phyloP scores from a whole-genome alignment of 352 stramenopile genomes.

The Phytophthora hybrid region DNA sequence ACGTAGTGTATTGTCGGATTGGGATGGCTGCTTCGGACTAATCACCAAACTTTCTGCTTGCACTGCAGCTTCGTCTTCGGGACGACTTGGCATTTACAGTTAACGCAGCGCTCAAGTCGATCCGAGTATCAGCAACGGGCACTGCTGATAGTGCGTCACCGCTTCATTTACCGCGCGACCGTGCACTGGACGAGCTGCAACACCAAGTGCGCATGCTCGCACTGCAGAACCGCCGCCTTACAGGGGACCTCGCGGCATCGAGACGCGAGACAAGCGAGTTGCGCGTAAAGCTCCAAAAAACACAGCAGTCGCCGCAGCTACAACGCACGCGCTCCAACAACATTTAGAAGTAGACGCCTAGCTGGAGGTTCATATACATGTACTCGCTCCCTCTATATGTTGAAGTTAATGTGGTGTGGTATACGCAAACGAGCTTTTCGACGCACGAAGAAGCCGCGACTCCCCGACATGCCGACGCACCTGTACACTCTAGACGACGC shows the following conservation, averaged over 20 bases:
- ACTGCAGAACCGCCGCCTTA: conserved; percentile 70
- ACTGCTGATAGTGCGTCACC: background rate
- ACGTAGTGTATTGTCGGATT: background rate
- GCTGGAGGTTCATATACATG: conserved; percentile 2
- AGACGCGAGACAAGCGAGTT: conserved; percentile 65
- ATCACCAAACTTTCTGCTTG: background rate
- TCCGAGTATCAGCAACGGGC: conserved; percentile 44
- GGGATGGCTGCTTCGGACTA: background rate
- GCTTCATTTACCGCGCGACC: conserved; percentile 32
- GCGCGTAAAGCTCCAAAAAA: conserved; percentile 58
- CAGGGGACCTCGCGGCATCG: conserved; percentile 55
- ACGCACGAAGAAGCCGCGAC: conserved; percentile 5
- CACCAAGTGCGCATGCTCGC: conserved; percentile 70
- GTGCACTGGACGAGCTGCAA: conserved; percentile 57
- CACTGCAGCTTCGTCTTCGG: conserved; percentile 65
- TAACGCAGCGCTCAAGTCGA: conserved; percentile 82
- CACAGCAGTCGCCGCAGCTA: conserved; percentile 49
- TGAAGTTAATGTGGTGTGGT: conserved; percentile 39
- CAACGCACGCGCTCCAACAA: conserved; percentile 50
- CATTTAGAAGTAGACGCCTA: conserved; percentile 21
- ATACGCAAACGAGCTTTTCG: conserved; percentile 8
- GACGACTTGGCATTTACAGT: conserved; percentile 81
- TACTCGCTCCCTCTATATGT: background rate
- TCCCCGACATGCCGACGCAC: conserved; percentile 14
- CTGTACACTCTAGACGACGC: conserved; percentile 49